A percentile compares a stretch with the other conserved stretches of the same genome.
These are phyloP conservation scores for Talaromyces nanjingensis DNA, from an alignment of 495 filamentous ascomycete species.

Conservation along the genomic window DNA sequence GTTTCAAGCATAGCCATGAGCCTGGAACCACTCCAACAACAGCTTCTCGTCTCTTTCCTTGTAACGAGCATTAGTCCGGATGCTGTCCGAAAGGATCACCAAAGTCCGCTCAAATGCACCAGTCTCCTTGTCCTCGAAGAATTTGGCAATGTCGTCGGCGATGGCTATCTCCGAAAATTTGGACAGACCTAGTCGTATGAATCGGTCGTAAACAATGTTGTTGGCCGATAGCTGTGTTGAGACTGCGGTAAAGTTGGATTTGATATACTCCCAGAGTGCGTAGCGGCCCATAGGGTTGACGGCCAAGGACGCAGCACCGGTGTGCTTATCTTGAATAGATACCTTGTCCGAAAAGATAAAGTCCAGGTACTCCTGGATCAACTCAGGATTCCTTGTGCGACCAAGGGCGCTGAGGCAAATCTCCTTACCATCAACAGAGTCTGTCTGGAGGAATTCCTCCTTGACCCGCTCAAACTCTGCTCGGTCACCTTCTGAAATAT, in stretches of 20 bases:
- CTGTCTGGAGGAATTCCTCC: constrained; percentile 72
- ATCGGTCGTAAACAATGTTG: constrained; percentile 80
- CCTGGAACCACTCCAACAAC: constrained; percentile 64
- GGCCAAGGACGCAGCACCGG: constrained; percentile 62
- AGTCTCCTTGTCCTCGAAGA: constrained; percentile 79
- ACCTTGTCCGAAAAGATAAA: constrained; percentile 76
- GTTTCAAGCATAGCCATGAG: constrained; percentile 49
- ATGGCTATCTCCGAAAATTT: constrained; percentile 66
- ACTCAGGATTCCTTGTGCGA: constrained; percentile 57
- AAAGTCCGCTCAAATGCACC: constrained; percentile 73
- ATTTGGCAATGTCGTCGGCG: constrained; percentile 69
- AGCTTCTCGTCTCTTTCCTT: constrained; percentile 60
- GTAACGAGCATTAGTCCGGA: constrained; percentile 71
- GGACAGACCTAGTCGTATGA: constrained; percentile 66
- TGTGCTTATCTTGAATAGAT: constrained; percentile 78
- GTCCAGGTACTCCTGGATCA: constrained; percentile 64
- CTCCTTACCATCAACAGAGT: constrained; percentile 84
- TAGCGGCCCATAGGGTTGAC: constrained; percentile 62
- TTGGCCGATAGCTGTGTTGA: constrained; percentile 64
- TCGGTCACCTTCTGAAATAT: constrained; percentile 59
- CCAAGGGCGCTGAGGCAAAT: constrained; percentile 72
- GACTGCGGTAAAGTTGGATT: constrained; percentile 67
- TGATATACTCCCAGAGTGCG: constrained; percentile 76
- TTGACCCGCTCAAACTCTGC: constrained; percentile 67
- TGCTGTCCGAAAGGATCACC: constrained; percentile 71